phyloP scores from a whole-genome alignment of 1,284 basidiomycete species.

The Ustilago cynodontis region DNA sequence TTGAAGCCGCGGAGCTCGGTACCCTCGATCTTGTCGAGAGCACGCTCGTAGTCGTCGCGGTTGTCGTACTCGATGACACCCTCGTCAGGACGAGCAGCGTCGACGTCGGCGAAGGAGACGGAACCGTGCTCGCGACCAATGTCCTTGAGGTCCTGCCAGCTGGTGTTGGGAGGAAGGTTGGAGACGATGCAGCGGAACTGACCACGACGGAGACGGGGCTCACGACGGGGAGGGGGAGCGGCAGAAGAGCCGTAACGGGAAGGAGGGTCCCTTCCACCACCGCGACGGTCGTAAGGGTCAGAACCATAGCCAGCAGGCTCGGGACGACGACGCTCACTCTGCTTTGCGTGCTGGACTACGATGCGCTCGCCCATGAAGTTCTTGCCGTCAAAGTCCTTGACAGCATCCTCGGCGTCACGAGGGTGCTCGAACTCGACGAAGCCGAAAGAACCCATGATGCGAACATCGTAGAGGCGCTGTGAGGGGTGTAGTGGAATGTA shows the following conservation, averaged over 20 bases:
- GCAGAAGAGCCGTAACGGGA: slow-evolving; percentile 51
- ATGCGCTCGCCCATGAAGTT: slow-evolving; percentile 68
- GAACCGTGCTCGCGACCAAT: slow-evolving; percentile 89
- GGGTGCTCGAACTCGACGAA: slow-evolving; percentile 68
- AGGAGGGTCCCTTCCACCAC: slow-evolving; percentile 40
- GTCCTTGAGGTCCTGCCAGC: slow-evolving; percentile 98
- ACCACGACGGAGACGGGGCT: slow-evolving; percentile 59
- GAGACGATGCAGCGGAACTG: slow-evolving; percentile 63
- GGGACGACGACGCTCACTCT: slow-evolving; percentile 46
- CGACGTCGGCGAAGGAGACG: slow-evolving; percentile 67
- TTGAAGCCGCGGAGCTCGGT: slow-evolving; percentile 65
- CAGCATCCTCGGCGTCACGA: slow-evolving; percentile 68
- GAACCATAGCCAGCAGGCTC: slow-evolving; percentile 51
- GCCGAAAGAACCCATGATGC: slow-evolving; percentile 68
- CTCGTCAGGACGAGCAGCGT: slow-evolving; percentile 64
- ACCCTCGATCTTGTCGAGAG: slow-evolving; percentile 68
- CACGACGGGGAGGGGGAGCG: slow-evolving; percentile 43
- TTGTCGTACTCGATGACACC: slow-evolving; percentile 68
- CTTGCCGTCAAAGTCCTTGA: slow-evolving; percentile 67
- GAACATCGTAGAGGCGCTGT: slow-evolving; percentile 59
- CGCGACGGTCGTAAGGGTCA: slow-evolving; percentile 44
- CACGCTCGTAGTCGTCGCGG: slow-evolving; percentile 67
- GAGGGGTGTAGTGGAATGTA: background rate
- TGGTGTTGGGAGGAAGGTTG: slow-evolving; percentile 88
- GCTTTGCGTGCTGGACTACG: slow-evolving; percentile 67